Evolutionary conservation across 306 rosid genomes (phyloP).

Genomic region (Gastrolobium villosum): DNA sequence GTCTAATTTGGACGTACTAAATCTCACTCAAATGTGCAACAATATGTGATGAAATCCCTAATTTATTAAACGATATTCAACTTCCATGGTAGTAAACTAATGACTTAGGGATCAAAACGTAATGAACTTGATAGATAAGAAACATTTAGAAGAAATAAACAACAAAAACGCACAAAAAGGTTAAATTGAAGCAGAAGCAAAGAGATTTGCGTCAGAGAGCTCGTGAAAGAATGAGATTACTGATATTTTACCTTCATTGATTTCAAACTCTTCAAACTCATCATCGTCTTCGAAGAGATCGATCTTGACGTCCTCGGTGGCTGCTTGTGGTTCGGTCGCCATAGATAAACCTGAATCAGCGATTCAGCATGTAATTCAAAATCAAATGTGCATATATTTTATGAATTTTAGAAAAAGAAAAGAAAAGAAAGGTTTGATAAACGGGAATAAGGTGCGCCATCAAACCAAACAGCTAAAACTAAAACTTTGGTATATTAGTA

Average conservation of each 20-base stretch:
- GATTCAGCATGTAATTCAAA: conserved; percentile 3
- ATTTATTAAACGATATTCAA: not conserved
- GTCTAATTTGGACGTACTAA: not conserved
- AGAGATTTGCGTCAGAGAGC: not conserved
- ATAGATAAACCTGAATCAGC: conserved; percentile 51
- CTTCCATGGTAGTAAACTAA: not conserved
- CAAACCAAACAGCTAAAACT: not conserved
- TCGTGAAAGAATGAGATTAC: not conserved
- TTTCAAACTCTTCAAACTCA: conserved; percentile 88
- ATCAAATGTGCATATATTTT: not conserved
- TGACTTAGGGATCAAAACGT: not conserved
- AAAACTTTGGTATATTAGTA: not conserved
- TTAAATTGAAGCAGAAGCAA: not conserved
- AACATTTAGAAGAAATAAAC: not conserved
- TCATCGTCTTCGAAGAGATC: conserved; percentile 93
- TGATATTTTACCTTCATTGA: conserved; percentile 64
- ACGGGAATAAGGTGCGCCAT: not conserved
- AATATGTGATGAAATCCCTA: conserved; percentile 23
- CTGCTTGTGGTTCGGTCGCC: conserved; percentile 78
- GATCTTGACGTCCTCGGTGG: conserved; percentile 77
- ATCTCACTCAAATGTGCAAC: not conserved
- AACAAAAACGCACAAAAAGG: not conserved
- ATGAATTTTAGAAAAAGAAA: not conserved
- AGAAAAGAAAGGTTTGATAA: not conserved
- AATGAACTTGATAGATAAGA: not conserved